These are phyloP conservation scores for Aspergillus hancockii DNA, from an alignment of 495 filamentous ascomycete genomes.

Conservation along the genomic window DNA sequence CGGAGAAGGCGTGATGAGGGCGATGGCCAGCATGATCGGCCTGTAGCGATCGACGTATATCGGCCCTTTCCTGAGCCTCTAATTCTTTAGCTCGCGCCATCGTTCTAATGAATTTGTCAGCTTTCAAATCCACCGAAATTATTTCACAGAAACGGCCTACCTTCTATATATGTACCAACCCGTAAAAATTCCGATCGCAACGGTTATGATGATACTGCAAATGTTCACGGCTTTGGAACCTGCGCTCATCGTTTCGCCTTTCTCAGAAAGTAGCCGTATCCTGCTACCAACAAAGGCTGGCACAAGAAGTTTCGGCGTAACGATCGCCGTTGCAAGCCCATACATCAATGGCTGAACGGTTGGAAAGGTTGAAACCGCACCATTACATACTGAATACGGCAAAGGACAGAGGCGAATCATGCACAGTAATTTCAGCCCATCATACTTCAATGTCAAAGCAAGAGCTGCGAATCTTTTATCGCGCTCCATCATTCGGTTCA, in stretches of 20 bases:
- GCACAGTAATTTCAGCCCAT: conserved; percentile 83
- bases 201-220: conserved; percentile 70
- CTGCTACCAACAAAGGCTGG: conserved; percentile 87
- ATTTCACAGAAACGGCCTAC: conserved; percentile 23
- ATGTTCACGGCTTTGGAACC: conserved; percentile 71
- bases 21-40: conserved; percentile 42
- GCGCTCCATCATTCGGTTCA: conserved; percentile 73
- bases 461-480: conserved; percentile 79
- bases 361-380: conserved; percentile 89
- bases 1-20: conserved; percentile 44
- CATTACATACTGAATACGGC: conserved; percentile 94
- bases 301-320: conserved; percentile 83
- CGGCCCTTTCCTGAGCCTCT: conserved; percentile 74
- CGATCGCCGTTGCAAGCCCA: conserved; percentile 74
- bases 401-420: conserved; percentile 94
- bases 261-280: conserved; percentile 65
- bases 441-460: conserved; percentile 68
- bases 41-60: conserved; percentile 41
- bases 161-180: conserved; percentile 84
- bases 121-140: background rate
- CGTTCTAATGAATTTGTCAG: conserved; percentile 51
- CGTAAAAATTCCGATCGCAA: conserved; percentile 69
- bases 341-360: conserved; percentile 78
- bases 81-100: conserved; percentile 81
- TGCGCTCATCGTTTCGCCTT: conserved; percentile 59